Evolutionary conservation across 768 basidiomycete species (phyloP).

Genomic region (Melanogaster broomeanus): DNA sequence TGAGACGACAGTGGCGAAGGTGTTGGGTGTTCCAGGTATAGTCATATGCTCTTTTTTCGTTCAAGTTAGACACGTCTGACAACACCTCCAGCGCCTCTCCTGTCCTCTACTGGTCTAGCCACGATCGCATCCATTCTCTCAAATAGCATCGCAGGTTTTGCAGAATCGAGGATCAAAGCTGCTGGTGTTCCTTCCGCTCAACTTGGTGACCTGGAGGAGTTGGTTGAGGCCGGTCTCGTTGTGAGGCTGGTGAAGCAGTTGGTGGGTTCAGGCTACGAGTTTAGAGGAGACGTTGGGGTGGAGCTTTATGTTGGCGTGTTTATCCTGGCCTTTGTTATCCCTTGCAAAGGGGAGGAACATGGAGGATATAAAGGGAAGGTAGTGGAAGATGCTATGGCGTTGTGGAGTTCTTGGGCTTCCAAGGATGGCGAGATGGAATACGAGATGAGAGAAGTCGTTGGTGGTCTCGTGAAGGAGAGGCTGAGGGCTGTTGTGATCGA

Average conservation of each 20-base stretch:
- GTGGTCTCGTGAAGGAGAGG: constrained; percentile 40
- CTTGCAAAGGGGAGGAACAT: constrained; percentile 6
- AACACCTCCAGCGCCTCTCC: constrained; percentile 15
- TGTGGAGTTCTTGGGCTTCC: constrained; percentile 35
- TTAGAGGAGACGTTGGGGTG: constrained; percentile 17
- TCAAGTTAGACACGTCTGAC: background rate
- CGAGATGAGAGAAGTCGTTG: constrained; percentile 26
- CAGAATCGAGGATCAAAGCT: constrained; percentile 11
- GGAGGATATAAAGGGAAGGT: background rate
- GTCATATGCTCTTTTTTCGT: background rate
- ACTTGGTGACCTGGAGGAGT: background rate
- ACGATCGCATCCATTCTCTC: constrained; percentile 19
- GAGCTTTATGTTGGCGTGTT: constrained; percentile 22
- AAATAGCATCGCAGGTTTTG: constrained; percentile 12
- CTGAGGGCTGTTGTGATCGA: constrained; percentile 46
- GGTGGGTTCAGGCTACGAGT: constrained; percentile 19
- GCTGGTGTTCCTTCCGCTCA: constrained; percentile 9
- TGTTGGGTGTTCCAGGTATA: constrained; percentile 23
- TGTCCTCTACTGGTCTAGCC: constrained; percentile 19
- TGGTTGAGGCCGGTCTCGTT: background rate
- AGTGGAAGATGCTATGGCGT: constrained; percentile 20
- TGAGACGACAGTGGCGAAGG: background rate
- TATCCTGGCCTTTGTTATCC: constrained; percentile 23
- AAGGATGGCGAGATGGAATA: constrained; percentile 10
- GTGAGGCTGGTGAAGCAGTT: constrained; percentile 16